Conservation (phyloP, 1,139 yeast genomes). For the Geotrichum phurueaensis region DNA sequence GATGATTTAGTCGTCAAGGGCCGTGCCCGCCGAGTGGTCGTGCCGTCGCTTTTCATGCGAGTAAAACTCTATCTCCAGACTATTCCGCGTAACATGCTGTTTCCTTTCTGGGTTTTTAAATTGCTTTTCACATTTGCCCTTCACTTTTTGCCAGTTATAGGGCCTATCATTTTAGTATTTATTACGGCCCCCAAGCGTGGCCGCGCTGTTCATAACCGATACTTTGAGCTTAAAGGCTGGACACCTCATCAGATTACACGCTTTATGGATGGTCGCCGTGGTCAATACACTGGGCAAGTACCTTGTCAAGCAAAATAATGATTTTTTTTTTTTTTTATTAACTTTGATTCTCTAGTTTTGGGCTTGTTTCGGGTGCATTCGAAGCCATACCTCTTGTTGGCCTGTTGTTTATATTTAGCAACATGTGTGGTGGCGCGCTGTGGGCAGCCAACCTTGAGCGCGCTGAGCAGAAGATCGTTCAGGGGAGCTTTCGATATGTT, state of each 20-base stretch:
- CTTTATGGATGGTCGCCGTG: slow-evolving; percentile 31
- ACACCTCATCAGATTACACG: slow-evolving; percentile 38
- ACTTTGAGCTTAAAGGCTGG: slow-evolving; percentile 55
- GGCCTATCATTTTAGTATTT: slow-evolving; percentile 51
- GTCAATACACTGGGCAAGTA: slow-evolving; percentile 33
- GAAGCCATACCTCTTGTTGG: slow-evolving; percentile 60
- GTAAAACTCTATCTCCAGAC: slow-evolving; percentile 26
- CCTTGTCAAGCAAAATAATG: not conserved
- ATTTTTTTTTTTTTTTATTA: not conserved
- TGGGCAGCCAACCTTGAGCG: slow-evolving; percentile 47
- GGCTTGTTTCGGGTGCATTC: slow-evolving; percentile 51
- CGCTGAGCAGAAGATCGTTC: not conserved
- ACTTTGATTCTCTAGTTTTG: slow-evolving; percentile 39
- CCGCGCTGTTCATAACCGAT: slow-evolving; percentile 50
- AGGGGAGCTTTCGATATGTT: slow-evolving; percentile 15
- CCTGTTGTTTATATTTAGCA: slow-evolving; percentile 57
- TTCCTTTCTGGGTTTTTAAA: slow-evolving; percentile 38
- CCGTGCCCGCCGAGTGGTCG: slow-evolving; percentile 39
- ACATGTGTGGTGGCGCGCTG: slow-evolving; percentile 64
- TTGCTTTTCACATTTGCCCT: slow-evolving; percentile 35
- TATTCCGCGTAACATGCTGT: slow-evolving; percentile 31
- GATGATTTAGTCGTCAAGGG: slow-evolving; percentile 47
- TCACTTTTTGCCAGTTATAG: slow-evolving; percentile 54
- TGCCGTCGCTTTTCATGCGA: slow-evolving; percentile 26
- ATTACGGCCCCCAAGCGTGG: slow-evolving; percentile 59